Evolutionary conservation across 495 filamentous ascomycete genomes (phyloP).

Genomic region (Recurvomyces mirabilis): DNA sequence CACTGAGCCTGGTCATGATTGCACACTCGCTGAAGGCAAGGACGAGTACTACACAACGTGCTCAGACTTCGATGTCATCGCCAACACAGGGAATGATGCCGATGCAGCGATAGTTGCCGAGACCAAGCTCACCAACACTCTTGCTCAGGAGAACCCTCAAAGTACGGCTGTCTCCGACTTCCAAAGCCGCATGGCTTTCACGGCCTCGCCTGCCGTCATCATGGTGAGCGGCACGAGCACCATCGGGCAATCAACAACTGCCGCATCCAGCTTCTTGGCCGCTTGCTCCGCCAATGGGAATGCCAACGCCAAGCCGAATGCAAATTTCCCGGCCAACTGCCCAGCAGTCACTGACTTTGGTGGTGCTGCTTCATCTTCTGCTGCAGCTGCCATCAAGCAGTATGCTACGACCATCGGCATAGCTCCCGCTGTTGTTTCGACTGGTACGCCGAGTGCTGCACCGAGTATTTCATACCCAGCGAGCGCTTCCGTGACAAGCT

Average conservation of each 20-base stretch:
- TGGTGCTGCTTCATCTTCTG: conserved; percentile 2
- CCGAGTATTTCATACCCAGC: background rate
- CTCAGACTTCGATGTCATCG: conserved; percentile 59
- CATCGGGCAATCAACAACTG: background rate
- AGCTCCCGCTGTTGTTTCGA: background rate
- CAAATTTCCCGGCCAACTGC: conserved; percentile 7
- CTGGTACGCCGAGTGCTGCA: background rate
- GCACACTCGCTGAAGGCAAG: conserved; percentile 40
- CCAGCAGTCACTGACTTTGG: conserved; percentile 4
- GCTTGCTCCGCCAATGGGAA: conserved; percentile 5
- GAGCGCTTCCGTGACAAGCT: background rate
- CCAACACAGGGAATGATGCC: conserved; percentile 21
- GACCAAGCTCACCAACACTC: conserved; percentile 28
- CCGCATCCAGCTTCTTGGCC: background rate
- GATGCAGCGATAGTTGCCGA: conserved; percentile 31
- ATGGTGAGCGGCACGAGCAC: conserved; percentile 7
- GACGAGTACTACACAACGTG: conserved; percentile 73
- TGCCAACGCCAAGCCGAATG: background rate
- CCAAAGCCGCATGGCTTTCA: conserved; percentile 23
- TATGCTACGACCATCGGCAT: conserved; percentile 2
- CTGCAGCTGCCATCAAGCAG: background rate
- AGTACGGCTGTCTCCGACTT: conserved; percentile 23
- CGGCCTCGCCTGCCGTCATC: conserved; percentile 4
- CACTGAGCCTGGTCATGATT: conserved; percentile 38
- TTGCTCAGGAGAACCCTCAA: conserved; percentile 27